phyloP scores from a whole-genome alignment of 768 basidiomycete species.

The Rhodocollybia butyracea region DNA sequence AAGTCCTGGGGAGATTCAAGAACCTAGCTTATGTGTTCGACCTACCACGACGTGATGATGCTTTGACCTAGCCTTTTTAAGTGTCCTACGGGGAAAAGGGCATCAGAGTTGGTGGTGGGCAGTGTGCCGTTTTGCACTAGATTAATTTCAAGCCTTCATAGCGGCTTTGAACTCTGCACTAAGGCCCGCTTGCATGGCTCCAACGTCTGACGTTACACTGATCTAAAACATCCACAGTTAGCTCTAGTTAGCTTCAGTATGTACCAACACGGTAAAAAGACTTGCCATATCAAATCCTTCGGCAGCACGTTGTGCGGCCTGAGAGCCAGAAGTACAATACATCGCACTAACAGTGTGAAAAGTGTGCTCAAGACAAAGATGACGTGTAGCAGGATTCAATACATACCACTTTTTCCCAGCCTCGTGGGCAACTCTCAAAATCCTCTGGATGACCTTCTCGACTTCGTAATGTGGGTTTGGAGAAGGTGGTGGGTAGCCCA shows the following conservation, averaged over 20 bases:
- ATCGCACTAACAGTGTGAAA: conserved; percentile 35
- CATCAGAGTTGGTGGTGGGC: too few species aligned
- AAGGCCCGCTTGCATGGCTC: conserved; percentile 26
- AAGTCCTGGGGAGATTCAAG: too few species aligned
- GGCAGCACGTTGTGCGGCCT: conserved; percentile 38
- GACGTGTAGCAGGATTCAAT: background rate
- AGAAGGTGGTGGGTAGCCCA: conserved; percentile 57
- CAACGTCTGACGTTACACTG: conserved; percentile 33
- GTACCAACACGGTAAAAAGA: conserved; percentile 8
- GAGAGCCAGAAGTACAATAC: conserved; percentile 43
- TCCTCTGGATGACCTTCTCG: conserved; percentile 54
- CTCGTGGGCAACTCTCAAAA: conserved; percentile 45
- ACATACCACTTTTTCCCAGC: conserved; percentile 64
- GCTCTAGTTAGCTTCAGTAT: conserved; percentile 1
- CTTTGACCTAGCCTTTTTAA: too few species aligned
- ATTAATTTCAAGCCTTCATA: background rate
- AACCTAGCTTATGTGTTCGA: too few species aligned
- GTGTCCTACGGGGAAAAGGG: too few species aligned
- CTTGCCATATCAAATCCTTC: conserved; percentile 53
- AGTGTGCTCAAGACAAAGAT: background rate
- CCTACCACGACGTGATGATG: too few species aligned
- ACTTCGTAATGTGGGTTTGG: conserved; percentile 66
- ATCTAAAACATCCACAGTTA: conserved; percentile 23
- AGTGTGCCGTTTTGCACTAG: too few species aligned
- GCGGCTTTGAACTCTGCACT: background rate